Conservation (phyloP, 768 basidiomycete genomes). For the Tylopilus sp. region DNA sequence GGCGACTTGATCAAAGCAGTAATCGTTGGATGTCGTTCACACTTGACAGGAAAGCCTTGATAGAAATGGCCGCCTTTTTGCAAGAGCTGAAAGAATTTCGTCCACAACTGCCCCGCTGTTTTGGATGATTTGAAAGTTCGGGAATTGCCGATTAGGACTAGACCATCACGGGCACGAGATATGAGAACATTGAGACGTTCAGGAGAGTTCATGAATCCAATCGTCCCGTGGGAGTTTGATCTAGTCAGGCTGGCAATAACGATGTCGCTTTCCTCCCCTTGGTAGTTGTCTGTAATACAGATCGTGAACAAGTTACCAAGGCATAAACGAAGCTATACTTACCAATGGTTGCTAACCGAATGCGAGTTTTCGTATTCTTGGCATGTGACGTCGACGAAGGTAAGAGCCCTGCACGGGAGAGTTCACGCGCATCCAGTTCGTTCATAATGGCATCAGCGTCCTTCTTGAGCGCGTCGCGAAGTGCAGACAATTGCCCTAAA, state of each 20-base stretch:
- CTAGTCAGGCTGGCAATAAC: constrained; percentile 60
- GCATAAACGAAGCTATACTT: constrained; percentile 1
- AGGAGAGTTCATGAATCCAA: constrained; percentile 70
- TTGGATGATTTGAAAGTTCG: constrained; percentile 53
- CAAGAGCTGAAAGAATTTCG: constrained; percentile 44
- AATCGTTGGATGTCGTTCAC: constrained; percentile 50
- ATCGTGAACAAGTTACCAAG: background rate
- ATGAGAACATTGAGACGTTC: constrained; percentile 70
- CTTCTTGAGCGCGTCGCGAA: constrained; percentile 43
- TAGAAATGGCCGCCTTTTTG: constrained; percentile 44
- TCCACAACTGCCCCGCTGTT: constrained; percentile 53
- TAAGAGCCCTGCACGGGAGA: constrained; percentile 55
- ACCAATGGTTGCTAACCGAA: constrained; percentile 69
- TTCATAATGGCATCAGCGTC: constrained; percentile 58
- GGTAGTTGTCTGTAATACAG: constrained; percentile 58
- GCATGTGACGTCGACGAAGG: constrained; percentile 30
- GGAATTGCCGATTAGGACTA: constrained; percentile 65
- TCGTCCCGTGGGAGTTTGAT: constrained; percentile 52
- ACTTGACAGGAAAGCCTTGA: constrained; percentile 56
- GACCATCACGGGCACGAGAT: constrained; percentile 61
- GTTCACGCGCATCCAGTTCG: constrained; percentile 58
- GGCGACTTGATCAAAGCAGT: constrained; percentile 38
- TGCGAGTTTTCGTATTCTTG: constrained; percentile 39
- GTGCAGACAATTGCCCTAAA: constrained; percentile 56
- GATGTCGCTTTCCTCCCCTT: constrained; percentile 72